Conservation (phyloP, 108 stramenopile genomes). For the Cyclotella sp. region DNA sequence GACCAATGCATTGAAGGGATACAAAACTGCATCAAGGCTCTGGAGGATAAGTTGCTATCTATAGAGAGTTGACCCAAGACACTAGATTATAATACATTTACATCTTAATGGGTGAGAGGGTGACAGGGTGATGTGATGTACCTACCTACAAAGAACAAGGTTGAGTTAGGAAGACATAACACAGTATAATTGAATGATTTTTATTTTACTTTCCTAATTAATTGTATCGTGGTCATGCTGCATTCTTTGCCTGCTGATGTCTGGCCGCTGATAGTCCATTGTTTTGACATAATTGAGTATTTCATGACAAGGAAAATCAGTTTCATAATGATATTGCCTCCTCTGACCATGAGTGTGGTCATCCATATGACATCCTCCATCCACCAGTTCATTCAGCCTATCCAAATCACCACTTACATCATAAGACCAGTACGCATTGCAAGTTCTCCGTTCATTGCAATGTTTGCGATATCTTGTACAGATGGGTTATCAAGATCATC, state of each 20-base stretch:
- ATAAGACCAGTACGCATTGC: background rate
- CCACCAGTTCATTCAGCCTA: constrained; percentile 2
- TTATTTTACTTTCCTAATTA: too few relatives aligned
- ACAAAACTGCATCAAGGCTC: too few relatives aligned
- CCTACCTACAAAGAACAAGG: too few relatives aligned
- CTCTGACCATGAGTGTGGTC: background rate
- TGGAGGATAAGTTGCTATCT: too few relatives aligned
- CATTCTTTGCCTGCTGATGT: background rate
- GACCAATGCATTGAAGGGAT: too few relatives aligned
- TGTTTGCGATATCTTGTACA: background rate
- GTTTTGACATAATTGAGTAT: background rate
- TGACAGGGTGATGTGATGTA: too few relatives aligned
- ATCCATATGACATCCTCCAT: constrained; percentile 6
- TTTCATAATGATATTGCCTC: background rate
- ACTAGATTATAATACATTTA: too few relatives aligned
- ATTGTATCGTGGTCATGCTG: too few relatives aligned
- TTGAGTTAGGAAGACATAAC: too few relatives aligned
- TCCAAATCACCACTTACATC: background rate
- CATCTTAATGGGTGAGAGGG: too few relatives aligned
- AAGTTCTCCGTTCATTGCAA: background rate
- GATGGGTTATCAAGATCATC: background rate
- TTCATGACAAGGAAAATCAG: background rate
- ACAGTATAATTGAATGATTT: too few relatives aligned
- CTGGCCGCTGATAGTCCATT: background rate
- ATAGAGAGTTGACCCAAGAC: too few relatives aligned